These are phyloP conservation scores for Yarrowia sp. DNA, from an alignment of 805 yeast species.

Conservation along the genomic window DNA sequence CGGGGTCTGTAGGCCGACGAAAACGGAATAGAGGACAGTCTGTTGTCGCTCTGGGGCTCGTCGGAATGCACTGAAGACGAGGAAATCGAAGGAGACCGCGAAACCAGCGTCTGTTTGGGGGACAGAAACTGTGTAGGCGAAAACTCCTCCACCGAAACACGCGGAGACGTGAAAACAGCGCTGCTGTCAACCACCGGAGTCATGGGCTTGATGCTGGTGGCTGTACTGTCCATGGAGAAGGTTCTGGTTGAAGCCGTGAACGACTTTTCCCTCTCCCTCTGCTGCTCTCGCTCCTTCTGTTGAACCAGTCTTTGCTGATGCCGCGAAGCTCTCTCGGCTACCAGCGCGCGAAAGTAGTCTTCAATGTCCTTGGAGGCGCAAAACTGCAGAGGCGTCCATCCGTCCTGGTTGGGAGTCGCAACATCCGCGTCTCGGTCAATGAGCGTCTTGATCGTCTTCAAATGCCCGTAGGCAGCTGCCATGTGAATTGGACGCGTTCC, in stretches of 20 bases:
- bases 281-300: constrained; percentile 1
- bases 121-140: not conserved
- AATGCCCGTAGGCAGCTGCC: constrained; percentile 69
- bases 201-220: constrained; percentile 3
- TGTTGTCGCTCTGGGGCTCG: not conserved
- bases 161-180: not conserved
- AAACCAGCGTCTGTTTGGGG: not conserved
- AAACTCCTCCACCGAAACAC: not conserved
- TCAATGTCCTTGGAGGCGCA: constrained; percentile 54
- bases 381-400: constrained; percentile 65
- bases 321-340: constrained; percentile 21
- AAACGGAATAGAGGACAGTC: not conserved
- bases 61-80: not conserved
- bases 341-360: constrained; percentile 32
- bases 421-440: constrained; percentile 52
- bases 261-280: not conserved
- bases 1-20: constrained; percentile 9
- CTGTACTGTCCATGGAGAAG: not conserved
- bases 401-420: constrained; percentile 51
- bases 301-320: constrained; percentile 4
- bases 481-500: constrained; percentile 85
- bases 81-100: not conserved
- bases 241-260: not conserved
- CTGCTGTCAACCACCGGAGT: not conserved
- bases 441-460: constrained; percentile 54